Evolutionary conservation across 139 green algal genomes (phyloP).

Genomic region (Coelastrella sp.): DNA sequence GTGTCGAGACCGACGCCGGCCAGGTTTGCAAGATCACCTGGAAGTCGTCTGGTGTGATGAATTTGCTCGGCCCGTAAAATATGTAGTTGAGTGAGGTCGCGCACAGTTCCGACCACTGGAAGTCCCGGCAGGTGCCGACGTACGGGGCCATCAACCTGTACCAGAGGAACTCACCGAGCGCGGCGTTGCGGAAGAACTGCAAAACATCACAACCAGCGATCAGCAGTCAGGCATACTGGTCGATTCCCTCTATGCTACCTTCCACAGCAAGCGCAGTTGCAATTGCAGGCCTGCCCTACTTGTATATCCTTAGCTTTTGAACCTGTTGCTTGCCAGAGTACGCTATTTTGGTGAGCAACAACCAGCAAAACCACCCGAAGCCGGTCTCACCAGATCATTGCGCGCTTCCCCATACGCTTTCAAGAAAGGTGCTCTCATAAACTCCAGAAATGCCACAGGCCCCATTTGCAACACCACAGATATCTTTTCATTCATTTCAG

Average conservation of each 20-base stretch:
- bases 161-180: slow-evolving; percentile 14
- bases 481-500: slow-evolving; percentile 55
- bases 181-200: background rate
- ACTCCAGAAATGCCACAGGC: slow-evolving; percentile 58
- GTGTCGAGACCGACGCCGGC: slow-evolving; percentile 26
- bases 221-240: too few relatives aligned
- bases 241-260: too few relatives aligned
- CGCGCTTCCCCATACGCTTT: background rate
- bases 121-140: background rate
- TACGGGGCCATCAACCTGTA: background rate
- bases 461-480: slow-evolving; percentile 66
- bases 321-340: background rate
- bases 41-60: slow-evolving; percentile 8
- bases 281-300: too few relatives aligned
- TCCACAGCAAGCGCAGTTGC: background rate
- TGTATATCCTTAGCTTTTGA: too few relatives aligned
- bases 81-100: background rate
- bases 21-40: slow-evolving; percentile 5
- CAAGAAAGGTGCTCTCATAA: background rate
- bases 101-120: background rate
- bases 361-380: background rate
- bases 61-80: slow-evolving; percentile 9
- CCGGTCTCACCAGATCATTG: background rate
- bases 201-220: too few relatives aligned
- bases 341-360: background rate